phyloP scores from a whole-genome alignment of 345 rosid genomes.

The Atalantia buxifolia region DNA sequence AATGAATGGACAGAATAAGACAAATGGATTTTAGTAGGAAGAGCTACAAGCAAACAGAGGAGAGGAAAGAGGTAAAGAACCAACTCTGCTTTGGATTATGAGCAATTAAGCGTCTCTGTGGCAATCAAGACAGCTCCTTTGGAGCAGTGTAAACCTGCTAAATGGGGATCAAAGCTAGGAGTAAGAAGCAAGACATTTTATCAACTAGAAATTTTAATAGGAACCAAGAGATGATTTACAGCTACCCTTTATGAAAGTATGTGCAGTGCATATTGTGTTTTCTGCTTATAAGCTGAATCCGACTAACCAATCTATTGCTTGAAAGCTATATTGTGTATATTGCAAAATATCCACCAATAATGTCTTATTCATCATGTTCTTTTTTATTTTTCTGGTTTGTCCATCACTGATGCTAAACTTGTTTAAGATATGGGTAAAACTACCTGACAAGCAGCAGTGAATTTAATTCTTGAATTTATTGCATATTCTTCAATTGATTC shows the following conservation, averaged over 20 bases:
- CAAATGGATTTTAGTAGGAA: slow-evolving; percentile 4
- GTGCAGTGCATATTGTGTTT: not conserved
- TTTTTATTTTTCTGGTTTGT: not conserved
- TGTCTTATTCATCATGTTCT: not conserved
- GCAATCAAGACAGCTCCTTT: slow-evolving; percentile 12
- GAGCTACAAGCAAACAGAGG: not conserved
- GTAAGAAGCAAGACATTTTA: slow-evolving; percentile 17
- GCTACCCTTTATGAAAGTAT: slow-evolving; percentile 4
- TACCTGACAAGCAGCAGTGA: slow-evolving; percentile 17
- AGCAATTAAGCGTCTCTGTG: slow-evolving; percentile 21
- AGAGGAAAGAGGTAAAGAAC: slow-evolving; percentile 15
- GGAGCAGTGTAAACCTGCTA: slow-evolving; percentile 31
- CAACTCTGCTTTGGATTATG: slow-evolving; percentile 25
- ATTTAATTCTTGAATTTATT: not conserved
- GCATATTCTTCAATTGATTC: not conserved
- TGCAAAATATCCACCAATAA: not conserved
- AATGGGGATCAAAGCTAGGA: slow-evolving; percentile 20
- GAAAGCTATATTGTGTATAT: slow-evolving; percentile 6
- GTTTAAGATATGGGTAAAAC: not conserved
- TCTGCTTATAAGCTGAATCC: slow-evolving; percentile 1
- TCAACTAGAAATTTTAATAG: slow-evolving; percentile 5
- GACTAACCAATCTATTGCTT: not conserved
- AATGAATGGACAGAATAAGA: slow-evolving; percentile 9
- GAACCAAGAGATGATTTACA: slow-evolving; percentile 17
- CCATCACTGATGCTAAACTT: not conserved